These are phyloP conservation scores for Adansonia rubrostipa DNA, from an alignment of 441 rosid genomes.

Conservation along the genomic window DNA sequence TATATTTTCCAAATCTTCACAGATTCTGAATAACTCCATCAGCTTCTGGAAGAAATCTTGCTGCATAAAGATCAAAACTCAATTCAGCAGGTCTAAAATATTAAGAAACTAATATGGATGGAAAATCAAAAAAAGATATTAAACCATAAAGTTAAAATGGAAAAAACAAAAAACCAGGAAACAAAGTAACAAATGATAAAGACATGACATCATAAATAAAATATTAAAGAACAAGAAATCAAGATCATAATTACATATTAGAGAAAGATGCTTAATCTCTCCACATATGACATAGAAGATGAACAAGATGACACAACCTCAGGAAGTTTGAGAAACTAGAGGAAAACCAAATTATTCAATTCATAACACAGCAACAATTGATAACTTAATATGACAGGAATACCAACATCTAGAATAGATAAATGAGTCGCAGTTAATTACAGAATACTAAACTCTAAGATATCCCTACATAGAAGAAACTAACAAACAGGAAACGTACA, in stretches of 20 bases:
- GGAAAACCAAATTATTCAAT: not conserved
- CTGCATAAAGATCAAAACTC: constrained; percentile 55
- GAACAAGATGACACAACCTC: not conserved
- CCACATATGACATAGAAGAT: not conserved
- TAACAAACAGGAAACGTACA: not conserved
- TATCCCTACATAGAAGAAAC: not conserved
- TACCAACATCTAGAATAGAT: not conserved
- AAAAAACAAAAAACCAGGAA: not conserved
- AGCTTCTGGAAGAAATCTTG: constrained; percentile 86
- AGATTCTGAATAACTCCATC: constrained; percentile 79
- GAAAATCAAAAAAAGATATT: not conserved
- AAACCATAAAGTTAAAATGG: not conserved
- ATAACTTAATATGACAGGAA: not conserved
- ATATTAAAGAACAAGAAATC: not conserved
- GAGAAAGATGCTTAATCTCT: constrained; percentile 12
- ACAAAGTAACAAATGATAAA: not conserved
- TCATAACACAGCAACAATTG: not conserved
- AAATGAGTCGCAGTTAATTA: not conserved
- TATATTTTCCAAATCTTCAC: constrained; percentile 86
- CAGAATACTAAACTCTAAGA: not conserved
- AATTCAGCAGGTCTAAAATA: not conserved
- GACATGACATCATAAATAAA: not conserved
- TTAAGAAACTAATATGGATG: constrained; percentile 11
- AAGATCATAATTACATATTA: not conserved
- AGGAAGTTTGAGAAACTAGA: not conserved